Base-by-base conservation (phyloP, 2,329 filamentous ascomycete species). In the Lasiodiplodia theobromae region DNA sequence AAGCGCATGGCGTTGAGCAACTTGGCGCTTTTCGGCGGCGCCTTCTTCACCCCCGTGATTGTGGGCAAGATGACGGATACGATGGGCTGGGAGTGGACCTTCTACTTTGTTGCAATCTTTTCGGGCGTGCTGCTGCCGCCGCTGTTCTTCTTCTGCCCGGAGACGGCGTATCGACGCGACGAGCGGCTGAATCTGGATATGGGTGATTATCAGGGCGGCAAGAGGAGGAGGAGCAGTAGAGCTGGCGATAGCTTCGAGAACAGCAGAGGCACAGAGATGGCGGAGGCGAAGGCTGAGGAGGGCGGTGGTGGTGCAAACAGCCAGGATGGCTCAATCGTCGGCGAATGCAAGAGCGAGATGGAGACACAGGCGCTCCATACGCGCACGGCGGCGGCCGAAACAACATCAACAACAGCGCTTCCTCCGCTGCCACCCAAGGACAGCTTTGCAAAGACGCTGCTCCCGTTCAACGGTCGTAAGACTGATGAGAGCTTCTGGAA, bases 41-140 rank as follows among this genome's bases (percentile, higher is more conserved):
- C 89, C 1, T 92, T 92, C 76, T 85, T 92, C 72, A 97, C 95
- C 0, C 95, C 95, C 0, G 93, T 97, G n/a, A 82, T 97, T 28
- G 94, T 94, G 1, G 94, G 94, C 44, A 94, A 93, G 80, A 94
- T 97, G 74, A 93, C 93, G 3, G 81, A 87, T 58, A 83, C 84
- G 0, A 84, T 97, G 62, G 89, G 89, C n/a, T 97, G 93, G 91
- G 82, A 87, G 77, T 97, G 93, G 94, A 91, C 90, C 0, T 97
- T 97, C 76, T 93, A 94, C 78, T 87, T 97, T 52, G 88, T 97
- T 16, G 88, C 93, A 69, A 97, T 97, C 72, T 96, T 97, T 80
- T 86, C 89, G 54, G 92, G 85, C 4, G 84, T 83, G 6, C 87
- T 90, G 67, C 81, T 97, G 4, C 89, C 93, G 0, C 81, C 91